These are phyloP conservation scores for Byssochlamys sp. DNA, from an alignment of 2,329 filamentous ascomycete species.

Conservation along the genomic window DNA sequence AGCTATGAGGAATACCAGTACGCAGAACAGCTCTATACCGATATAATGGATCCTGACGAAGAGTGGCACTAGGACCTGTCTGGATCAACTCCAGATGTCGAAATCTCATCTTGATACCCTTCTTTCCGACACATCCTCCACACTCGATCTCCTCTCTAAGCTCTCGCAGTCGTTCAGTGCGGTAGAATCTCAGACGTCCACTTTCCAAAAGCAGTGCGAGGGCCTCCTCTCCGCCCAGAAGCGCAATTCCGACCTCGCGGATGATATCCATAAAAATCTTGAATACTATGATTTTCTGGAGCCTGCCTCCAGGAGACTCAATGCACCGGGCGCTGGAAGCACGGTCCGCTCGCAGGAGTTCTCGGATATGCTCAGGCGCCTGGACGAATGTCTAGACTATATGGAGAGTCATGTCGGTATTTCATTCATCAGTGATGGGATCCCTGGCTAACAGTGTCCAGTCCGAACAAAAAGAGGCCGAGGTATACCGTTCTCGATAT, in stretches of 20 bases:
- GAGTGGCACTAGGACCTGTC: slow-evolving; percentile 52
- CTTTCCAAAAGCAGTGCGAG: slow-evolving; percentile 86
- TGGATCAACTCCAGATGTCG: slow-evolving; percentile 69
- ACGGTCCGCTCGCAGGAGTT: slow-evolving; percentile 78
- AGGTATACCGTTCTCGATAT: slow-evolving; percentile 80
- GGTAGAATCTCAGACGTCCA: slow-evolving; percentile 83
- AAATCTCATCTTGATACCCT: slow-evolving; percentile 73
- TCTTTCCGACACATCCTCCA: slow-evolving; percentile 64
- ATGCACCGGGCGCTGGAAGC: slow-evolving; percentile 79
- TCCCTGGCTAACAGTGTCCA: slow-evolving; percentile 22
- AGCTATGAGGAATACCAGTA: slow-evolving; percentile 80
- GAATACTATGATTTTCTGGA: slow-evolving; percentile 92
- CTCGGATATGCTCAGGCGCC: slow-evolving; percentile 72
- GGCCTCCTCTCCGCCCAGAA: slow-evolving; percentile 73
- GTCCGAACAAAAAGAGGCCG: slow-evolving; percentile 76
- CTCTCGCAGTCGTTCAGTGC: slow-evolving; percentile 78
- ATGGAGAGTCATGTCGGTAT: slow-evolving; percentile 70
- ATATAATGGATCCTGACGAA: neutral
- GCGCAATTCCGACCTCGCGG: slow-evolving; percentile 65
- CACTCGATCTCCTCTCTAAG: slow-evolving; percentile 64
- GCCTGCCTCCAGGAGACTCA: slow-evolving; percentile 76
- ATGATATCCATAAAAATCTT: slow-evolving; percentile 79
- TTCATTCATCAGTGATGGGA: neutral
- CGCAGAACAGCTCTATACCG: slow-evolving; percentile 19
- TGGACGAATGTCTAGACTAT: slow-evolving; percentile 85